Percentiles rank a stretch among this genome's conserved stretches.
Evolutionary conservation across 495 filamentous ascomycete species (phyloP).

Genomic region (Lasiosphaeria miniovina): DNA sequence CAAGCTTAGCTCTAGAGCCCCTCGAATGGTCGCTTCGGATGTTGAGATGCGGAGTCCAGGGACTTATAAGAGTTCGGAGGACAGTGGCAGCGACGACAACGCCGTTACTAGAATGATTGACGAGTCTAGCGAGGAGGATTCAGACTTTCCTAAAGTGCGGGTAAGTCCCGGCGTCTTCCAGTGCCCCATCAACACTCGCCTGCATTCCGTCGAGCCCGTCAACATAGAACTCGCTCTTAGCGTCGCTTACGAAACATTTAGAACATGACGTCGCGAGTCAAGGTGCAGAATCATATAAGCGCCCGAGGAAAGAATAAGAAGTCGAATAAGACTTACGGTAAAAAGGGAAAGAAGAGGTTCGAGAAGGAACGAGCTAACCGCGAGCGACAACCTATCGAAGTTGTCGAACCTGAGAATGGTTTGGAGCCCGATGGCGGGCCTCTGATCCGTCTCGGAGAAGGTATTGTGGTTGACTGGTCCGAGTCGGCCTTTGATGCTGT

Average conservation of each 20-base stretch:
- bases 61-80: slow-evolving; percentile 36
- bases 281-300: slow-evolving; percentile 19
- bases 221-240: too few species aligned
- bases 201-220: not conserved
- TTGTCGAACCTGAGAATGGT: slow-evolving; percentile 15
- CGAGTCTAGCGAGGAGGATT: slow-evolving; percentile 50
- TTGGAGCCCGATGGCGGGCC: slow-evolving; percentile 50
- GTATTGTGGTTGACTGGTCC: slow-evolving; percentile 80
- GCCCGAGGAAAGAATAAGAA: slow-evolving; percentile 35
- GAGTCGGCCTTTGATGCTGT: slow-evolving; percentile 61
- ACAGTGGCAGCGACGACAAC: slow-evolving; percentile 38
- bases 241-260: not conserved
- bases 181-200: not conserved
- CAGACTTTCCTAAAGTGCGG: slow-evolving; percentile 29
- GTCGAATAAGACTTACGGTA: slow-evolving; percentile 37
- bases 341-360: slow-evolving; percentile 34
- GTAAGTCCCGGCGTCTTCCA: slow-evolving; percentile 19
- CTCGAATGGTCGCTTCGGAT: slow-evolving; percentile 29
- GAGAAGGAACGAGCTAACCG: slow-evolving; percentile 33
- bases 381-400: slow-evolving; percentile 26
- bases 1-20: slow-evolving; percentile 51
- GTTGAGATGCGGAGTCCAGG: slow-evolving; percentile 33
- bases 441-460: slow-evolving; percentile 73
- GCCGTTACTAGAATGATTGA: slow-evolving; percentile 48
- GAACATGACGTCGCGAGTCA: slow-evolving; percentile 8